Evolutionary conservation across 2,329 filamentous ascomycete species (phyloP).

Genomic region (Clarireedia paspali): DNA sequence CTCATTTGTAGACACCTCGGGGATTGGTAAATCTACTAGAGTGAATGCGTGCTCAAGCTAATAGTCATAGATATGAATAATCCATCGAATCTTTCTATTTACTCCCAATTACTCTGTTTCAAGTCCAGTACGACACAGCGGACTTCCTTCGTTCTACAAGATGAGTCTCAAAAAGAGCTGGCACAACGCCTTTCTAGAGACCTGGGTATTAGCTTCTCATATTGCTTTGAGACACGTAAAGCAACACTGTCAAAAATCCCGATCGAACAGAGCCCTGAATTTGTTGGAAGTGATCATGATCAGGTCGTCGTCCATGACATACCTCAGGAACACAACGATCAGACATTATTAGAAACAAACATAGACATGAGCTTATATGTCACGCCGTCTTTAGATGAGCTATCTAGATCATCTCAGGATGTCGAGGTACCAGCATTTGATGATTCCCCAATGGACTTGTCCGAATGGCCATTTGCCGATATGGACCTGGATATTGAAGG

Average conservation of each 20-base stretch:
- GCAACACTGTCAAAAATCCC: background rate
- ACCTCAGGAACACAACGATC: background rate
- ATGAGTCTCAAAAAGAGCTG: background rate
- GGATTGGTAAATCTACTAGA: slow-evolving; percentile 8
- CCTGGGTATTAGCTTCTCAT: background rate
- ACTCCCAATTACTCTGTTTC: slow-evolving; percentile 13
- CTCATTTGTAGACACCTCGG: slow-evolving; percentile 3
- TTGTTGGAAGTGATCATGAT: background rate
- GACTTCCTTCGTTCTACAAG: slow-evolving; percentile 1
- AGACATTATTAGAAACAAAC: background rate
- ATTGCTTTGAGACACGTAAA: background rate
- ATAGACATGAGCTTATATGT: too few relatives aligned
- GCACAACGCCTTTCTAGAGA: background rate
- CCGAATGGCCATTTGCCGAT: background rate
- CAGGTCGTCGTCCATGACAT: background rate
- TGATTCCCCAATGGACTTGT: background rate
- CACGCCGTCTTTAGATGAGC: background rate
- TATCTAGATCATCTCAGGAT: background rate
- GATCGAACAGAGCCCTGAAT: background rate
- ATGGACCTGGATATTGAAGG: background rate
- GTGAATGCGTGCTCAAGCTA: background rate
- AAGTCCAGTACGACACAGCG: slow-evolving; percentile 4
- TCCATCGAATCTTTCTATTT: slow-evolving; percentile 11
- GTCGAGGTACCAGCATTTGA: background rate
- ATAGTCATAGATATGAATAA: slow-evolving; percentile 14